These are phyloP conservation scores for Silene coronaria DNA, from an alignment of 179 eudicot species.

Conservation along the genomic window DNA sequence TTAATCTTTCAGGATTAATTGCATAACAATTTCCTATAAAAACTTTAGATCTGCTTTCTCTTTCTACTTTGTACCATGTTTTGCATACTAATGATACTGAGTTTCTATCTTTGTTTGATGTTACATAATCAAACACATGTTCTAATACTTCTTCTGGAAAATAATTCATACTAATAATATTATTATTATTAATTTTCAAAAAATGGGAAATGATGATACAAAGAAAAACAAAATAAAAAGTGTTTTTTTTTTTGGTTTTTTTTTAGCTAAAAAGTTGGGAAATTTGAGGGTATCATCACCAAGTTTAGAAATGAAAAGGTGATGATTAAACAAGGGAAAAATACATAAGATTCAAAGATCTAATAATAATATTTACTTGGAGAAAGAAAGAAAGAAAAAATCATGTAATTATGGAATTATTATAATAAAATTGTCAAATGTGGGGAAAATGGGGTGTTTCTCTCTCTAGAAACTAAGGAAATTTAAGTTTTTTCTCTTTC, in stretches of 20 bases:
- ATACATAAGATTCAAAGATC: constrained; percentile 6
- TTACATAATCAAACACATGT: constrained; percentile 51
- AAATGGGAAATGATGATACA: not conserved
- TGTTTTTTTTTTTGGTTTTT: not conserved
- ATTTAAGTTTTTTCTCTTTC: no score
- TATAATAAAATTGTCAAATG: not conserved
- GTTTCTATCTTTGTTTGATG: constrained; percentile 53
- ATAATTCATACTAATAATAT: constrained; percentile 40
- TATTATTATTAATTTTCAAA: not conserved
- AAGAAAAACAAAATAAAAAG: no score
- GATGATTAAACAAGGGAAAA: constrained; percentile 32
- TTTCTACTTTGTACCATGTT: constrained; percentile 61
- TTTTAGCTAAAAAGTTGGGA: constrained; percentile 10
- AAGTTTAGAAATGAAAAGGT: constrained; percentile 33
- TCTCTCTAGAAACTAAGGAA: no score
- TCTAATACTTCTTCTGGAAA: constrained; percentile 81
- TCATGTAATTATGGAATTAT: no score
- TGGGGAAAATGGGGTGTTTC: not conserved
- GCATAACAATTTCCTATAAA: constrained; percentile 77
- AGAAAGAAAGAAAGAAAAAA: no score
- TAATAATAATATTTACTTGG: constrained; percentile 8
- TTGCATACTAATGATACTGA: constrained; percentile 65
- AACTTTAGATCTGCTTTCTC: constrained; percentile 51
- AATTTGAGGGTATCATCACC: constrained; percentile 28
- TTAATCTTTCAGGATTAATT: constrained; percentile 47